Base-by-base conservation (phyloP, 169 alveolate species). In the Plasmodium blacklocki region DNA sequence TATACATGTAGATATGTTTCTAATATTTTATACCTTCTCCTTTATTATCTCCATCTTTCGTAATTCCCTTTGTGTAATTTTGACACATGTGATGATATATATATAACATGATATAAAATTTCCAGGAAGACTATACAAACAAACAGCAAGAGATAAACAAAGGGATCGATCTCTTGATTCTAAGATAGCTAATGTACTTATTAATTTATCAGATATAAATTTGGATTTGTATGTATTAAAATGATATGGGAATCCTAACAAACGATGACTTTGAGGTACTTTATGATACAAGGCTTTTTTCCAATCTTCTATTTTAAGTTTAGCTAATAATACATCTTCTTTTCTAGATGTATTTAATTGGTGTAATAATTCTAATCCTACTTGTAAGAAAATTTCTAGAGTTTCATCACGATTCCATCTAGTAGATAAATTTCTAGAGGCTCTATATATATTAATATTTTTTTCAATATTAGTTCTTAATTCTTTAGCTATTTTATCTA, bases 401-500 rank as follows among this genome's bases (percentile, higher is more conserved):
- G 94, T 90, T 39, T 93, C 95, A 76, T 94, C 96, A 60, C 88
- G 90, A 89, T 95, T 95, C 96, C 96, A 95, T 43, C 96, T 75
- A 23, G 97, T 95, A 56, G 92, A 92, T 63, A 95, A 93, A 88
- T 95, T 95, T 74, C 95, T 95, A 45, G 97, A 94, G 26, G 83
- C 92, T 73, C 97, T 87, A 78, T 92, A 94, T 56, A 93, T 74
- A 52, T 88, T 91, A n/a, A 93, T 75, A 78, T 74, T 70, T 39
- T 93, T 70, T 50, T 93, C 94, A 68, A 93, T 67, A 64, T 70
- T 89, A 9, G 74, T 87, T 59, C 92, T 64, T 58, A 93, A 71
- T 26, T 91, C 93, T 67, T 83, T 62, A 39, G 93, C 87, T 29
- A 93, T 39, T 49, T 91, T 90, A 66, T 93, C 89, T 45, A 93